Base-by-base conservation (phyloP, 371 early-diverging fungal species). In the Fennellomyces sp. region DNA sequence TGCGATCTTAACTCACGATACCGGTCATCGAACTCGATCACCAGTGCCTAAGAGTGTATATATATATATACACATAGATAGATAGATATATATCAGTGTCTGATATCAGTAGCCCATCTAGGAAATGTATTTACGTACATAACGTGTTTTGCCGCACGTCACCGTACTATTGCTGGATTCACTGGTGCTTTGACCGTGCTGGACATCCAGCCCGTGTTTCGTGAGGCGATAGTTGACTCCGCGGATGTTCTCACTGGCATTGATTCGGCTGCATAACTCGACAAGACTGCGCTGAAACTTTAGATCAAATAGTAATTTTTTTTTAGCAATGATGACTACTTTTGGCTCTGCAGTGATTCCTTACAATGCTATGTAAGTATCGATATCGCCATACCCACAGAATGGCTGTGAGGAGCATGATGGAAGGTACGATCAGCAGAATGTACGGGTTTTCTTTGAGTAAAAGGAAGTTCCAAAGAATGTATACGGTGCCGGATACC, bases 221-320 rank as follows among this genome's bases (percentile, higher is more conserved):
- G 59, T 65, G 21, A 79, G 64, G 1, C 68, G 64, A 54, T 68
- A 76, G 29, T 76, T 69, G 21, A 80, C 72, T 3, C 77, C 80
- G n/a, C 72, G 63, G 33, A 80, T 75, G 29, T 80, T 80, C 36
- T 76, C 77, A 10, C 75, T 80, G 5, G 76, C 80, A 75, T 80
- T 80, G 26, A 80, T 55, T 27, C 67, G 68, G 28, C 62, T 66
- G 33, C 80, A 80, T 6, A 72, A 51, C 26, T 66, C 59, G 3
- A 69, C 26, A 21, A 80, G 56, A 1, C 63, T 28, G 19, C 38
- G 19, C 36, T 80, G 76, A 66, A 80, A 80, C 78, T 76, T 50
- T 17, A 2, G 47, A 17, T 26, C 25, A 36, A n/a, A 56, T 33
- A 17, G 8, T 2, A 47, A 21, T 45, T 45, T 45, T 21, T 21